Base-by-base conservation (phyloP, 2,329 filamentous ascomycete genomes). In the Fusarium xylarioides region DNA sequence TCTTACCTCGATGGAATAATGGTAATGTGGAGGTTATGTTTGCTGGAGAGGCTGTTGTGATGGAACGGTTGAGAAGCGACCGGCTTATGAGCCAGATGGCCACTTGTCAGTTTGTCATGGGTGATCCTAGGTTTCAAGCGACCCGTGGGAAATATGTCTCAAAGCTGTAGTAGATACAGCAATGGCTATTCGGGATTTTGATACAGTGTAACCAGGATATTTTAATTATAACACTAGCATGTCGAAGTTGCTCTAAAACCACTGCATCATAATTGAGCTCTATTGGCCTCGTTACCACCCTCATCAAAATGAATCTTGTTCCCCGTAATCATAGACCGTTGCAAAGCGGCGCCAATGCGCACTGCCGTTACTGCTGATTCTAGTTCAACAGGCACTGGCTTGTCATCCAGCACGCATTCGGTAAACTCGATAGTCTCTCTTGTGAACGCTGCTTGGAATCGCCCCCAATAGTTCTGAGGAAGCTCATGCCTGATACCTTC, bases 391-490 rank as follows among this genome's bases (percentile, higher is more conserved):
- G 89, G 89, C 53, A 90, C 80, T 19, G 83, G 80, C 23, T 81
- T 87, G 70, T 87, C 81, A 69, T 92, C 88, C 58, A 92, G 79
- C 64, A 89, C 88, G 21, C 83, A 84, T 18, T 85, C 87, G 1
- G 89, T 89, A 71, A 92, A 92, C 80, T 91, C 89, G 63, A 90
- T 88, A 11, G 87, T 86, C 80, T 92, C 90, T 18, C 82, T 86
- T n/a, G 90, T 86, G 77, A 92, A 92, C 0, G 90, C 90, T 32
- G 88, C 81, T 71, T 88, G 85, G 76, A 92, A 92, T 0, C 90
- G 82, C 46, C 87, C 90, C 77, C 89, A 91, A 78, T 91, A 92
- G 71, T 89, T 85, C 44, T 84, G 82, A 2, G 89, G 88, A n/a
- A 91, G 86, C 79, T 91, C 88, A 40, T 88, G 84, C 18, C 86